phyloP scores from a whole-genome alignment of 208 protist genomes.

The Balamuthia mandrillaris region DNA sequence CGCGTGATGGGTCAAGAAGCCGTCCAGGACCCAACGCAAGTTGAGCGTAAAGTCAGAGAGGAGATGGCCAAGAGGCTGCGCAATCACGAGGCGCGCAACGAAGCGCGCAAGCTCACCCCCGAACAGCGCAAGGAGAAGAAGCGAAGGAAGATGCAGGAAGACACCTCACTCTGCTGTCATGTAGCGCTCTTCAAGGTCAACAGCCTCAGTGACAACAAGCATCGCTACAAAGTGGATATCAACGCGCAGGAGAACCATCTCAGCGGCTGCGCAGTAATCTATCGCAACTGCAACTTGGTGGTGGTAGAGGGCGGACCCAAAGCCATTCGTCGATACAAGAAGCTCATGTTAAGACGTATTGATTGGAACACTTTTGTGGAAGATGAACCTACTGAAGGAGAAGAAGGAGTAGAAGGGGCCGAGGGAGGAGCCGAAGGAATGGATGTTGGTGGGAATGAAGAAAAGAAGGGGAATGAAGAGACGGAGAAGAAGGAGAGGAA shows the following conservation, averaged over 20 bases:
- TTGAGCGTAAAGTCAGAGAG: slow-evolving; percentile 37
- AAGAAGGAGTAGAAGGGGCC: background rate
- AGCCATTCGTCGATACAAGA: slow-evolving; percentile 56
- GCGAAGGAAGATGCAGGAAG: slow-evolving; percentile 18
- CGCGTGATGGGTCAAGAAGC: slow-evolving; percentile 50
- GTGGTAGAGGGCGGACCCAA: slow-evolving; percentile 61
- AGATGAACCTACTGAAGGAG: background rate
- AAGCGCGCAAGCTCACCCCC: slow-evolving; percentile 45
- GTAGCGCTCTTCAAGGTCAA: slow-evolving; percentile 2
- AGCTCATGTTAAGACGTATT: slow-evolving; percentile 59
- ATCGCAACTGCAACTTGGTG: slow-evolving; percentile 36
- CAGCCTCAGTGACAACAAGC: slow-evolving; percentile 4
- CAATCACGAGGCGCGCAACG: slow-evolving; percentile 43
- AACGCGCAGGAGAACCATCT: slow-evolving; percentile 51
- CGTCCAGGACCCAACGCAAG: slow-evolving; percentile 58
- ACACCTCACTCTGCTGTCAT: background rate
- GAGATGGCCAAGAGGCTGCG: slow-evolving; percentile 28
- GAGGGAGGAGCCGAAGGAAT: background rate
- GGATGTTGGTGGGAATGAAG: too few relatives aligned
- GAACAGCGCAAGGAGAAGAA: slow-evolving; percentile 60
- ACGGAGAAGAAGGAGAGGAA: background rate
- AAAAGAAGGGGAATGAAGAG: background rate
- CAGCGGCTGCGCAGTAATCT: slow-evolving; percentile 44
- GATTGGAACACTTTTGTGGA: slow-evolving; percentile 56
- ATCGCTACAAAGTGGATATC: slow-evolving; percentile 58